Conservation (phyloP, 2,329 filamentous ascomycete genomes). For the Trichophyton benhamiae region DNA sequence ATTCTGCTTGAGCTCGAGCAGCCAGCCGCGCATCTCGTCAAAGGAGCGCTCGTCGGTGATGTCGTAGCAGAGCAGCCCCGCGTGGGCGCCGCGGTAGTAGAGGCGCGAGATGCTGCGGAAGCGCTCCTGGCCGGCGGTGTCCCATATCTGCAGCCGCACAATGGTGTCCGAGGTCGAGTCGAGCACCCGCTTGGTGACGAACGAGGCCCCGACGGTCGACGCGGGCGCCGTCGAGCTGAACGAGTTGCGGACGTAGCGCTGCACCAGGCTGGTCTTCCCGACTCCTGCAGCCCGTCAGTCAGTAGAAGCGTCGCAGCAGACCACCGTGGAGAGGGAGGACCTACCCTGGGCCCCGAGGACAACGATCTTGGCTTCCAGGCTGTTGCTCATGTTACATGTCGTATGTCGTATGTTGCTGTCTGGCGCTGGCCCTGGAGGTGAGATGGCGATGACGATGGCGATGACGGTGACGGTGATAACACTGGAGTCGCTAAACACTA, state of each 20-base stretch:
- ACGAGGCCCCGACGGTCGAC: slow-evolving; percentile 68
- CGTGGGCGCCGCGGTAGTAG: slow-evolving; percentile 92
- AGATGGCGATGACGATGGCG: too few species aligned
- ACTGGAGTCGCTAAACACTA: too few species aligned
- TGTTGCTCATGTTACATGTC: slow-evolving; percentile 31
- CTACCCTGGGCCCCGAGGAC: slow-evolving; percentile 40
- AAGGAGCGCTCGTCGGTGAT: slow-evolving; percentile 81
- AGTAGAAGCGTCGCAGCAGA: not conserved
- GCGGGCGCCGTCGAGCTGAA: slow-evolving; percentile 33
- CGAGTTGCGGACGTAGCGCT: slow-evolving; percentile 37
- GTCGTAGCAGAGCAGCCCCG: slow-evolving; percentile 87
- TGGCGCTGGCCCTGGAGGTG: too few species aligned
- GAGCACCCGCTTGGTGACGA: slow-evolving; percentile 65
- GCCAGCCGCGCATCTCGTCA: slow-evolving; percentile 83
- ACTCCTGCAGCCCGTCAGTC: slow-evolving; percentile 27
- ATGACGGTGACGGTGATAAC: too few species aligned
- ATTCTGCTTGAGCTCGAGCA: slow-evolving; percentile 70
- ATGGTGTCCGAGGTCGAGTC: slow-evolving; percentile 76
- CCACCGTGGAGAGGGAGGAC: not conserved
- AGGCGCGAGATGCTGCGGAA: slow-evolving; percentile 89
- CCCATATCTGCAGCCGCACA: slow-evolving; percentile 91
- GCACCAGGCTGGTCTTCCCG: slow-evolving; percentile 42
- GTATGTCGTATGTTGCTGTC: too few species aligned
- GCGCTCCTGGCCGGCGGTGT: slow-evolving; percentile 88
- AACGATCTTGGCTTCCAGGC: slow-evolving; percentile 42